phyloP scores from a whole-genome alignment of 495 filamentous ascomycete genomes.

The Xylaria curta region DNA sequence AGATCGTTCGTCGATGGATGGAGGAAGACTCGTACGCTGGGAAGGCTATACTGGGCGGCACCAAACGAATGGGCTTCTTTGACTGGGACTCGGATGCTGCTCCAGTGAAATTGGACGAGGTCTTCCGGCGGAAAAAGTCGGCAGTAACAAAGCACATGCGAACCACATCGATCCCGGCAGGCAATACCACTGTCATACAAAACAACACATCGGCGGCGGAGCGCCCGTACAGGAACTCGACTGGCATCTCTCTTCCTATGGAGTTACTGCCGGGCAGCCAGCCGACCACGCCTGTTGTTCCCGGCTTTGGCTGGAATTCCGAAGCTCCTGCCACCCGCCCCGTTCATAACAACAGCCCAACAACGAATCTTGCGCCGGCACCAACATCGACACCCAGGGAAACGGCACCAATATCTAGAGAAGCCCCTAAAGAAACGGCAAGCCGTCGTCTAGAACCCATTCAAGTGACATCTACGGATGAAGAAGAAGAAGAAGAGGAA shows the following conservation, averaged over 20 bases:
- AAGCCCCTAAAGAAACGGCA: background rate
- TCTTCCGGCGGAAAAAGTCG: constrained; percentile 45
- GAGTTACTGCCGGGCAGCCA: background rate
- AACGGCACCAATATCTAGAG: background rate
- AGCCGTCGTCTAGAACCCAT: background rate
- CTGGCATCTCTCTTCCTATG: constrained; percentile 14
- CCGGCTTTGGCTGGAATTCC: constrained; percentile 34
- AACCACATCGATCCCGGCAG: constrained; percentile 30
- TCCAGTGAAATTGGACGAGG: constrained; percentile 52
- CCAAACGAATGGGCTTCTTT: constrained; percentile 52
- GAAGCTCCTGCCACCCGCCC: background rate
- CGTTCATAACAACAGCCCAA: background rate
- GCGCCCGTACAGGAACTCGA: constrained; percentile 26
- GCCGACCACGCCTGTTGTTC: constrained; percentile 5
- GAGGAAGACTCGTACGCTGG: constrained; percentile 63
- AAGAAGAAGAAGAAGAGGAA: constrained; percentile 31
- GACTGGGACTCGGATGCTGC: constrained; percentile 59
- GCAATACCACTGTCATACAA: constrained; percentile 12
- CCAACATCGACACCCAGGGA: background rate
- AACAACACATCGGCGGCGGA: background rate
- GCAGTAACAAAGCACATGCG: constrained; percentile 29
- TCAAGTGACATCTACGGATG: constrained; percentile 28
- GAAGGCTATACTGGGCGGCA: constrained; percentile 52
- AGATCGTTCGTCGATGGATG: constrained; percentile 65
- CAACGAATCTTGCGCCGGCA: background rate